These are phyloP conservation scores for Bolboschoenoplectus hybrid DNA, from an alignment of 202 grass and related monocot species.

Conservation along the genomic window DNA sequence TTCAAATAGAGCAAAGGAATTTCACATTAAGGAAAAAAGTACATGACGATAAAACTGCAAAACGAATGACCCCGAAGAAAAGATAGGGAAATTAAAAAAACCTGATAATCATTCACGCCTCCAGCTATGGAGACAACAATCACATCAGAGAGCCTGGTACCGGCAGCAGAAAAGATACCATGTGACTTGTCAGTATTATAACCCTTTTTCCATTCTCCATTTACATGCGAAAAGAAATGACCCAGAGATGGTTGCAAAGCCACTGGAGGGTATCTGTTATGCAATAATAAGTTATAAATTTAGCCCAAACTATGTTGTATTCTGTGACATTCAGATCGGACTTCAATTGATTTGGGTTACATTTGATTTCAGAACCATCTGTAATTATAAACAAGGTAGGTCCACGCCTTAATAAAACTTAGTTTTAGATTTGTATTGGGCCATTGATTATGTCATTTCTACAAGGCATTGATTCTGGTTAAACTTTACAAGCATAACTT, in stretches of 20 bases:
- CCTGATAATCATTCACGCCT: slow-evolving; percentile 97
- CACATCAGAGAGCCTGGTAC: slow-evolving; percentile 72
- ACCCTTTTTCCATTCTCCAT: slow-evolving; percentile 92
- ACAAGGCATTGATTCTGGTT: neutral
- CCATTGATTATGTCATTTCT: neutral
- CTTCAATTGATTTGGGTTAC: neutral
- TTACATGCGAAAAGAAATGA: slow-evolving; percentile 89
- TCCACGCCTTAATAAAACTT: neutral
- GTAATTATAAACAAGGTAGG: too few species aligned
- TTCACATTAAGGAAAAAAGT: slow-evolving; percentile 10
- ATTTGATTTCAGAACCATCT: neutral
- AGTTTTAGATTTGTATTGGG: too few species aligned
- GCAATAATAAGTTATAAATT: slow-evolving; percentile 29
- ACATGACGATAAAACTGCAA: neutral
- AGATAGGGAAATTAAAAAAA: slow-evolving; percentile 36
- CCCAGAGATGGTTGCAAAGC: slow-evolving; percentile 90
- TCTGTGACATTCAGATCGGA: neutral
- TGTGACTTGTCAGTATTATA: slow-evolving; percentile 53
- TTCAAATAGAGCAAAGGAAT: slow-evolving; percentile 8
- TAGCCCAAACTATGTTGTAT: neutral
- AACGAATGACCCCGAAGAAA: neutral
- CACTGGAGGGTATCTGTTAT: slow-evolving; percentile 84
- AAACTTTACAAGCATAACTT: slow-evolving; percentile 14
- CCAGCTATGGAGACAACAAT: slow-evolving; percentile 85
- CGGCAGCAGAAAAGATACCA: slow-evolving; percentile 40